Conservation (phyloP, 2,329 filamentous ascomycete genomes). For the Cladosporium colombiae region DNA sequence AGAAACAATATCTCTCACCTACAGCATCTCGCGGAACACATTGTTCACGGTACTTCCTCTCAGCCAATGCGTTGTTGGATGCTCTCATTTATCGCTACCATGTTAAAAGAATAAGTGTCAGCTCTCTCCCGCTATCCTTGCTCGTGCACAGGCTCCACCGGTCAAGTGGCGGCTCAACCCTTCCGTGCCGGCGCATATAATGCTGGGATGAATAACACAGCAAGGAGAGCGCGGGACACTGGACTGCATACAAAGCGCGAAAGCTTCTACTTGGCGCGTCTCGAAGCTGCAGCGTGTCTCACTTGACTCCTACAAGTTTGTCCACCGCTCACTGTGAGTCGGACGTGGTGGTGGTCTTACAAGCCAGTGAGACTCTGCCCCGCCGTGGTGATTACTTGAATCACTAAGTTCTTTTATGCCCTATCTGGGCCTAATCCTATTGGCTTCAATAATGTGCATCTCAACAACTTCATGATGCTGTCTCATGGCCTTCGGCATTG, state of each 20-base stretch:
- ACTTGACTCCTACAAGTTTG: neutral
- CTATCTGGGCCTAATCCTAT: neutral
- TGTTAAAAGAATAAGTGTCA: neutral
- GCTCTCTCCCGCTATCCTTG: neutral
- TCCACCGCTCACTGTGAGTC: neutral
- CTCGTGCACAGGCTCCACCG: neutral
- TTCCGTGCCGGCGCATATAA: conserved; percentile 7
- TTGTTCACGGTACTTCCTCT: neutral
- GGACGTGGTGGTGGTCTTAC: neutral
- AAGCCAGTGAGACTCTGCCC: neutral
- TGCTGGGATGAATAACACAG: neutral
- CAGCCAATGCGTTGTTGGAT: neutral
- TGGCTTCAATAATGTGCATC: neutral
- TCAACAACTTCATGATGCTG: neutral
- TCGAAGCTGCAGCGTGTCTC: neutral
- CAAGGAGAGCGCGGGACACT: neutral
- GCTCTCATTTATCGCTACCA: neutral
- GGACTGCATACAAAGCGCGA: neutral
- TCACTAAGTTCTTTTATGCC: neutral
- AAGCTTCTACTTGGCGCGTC: neutral
- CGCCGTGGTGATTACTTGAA: neutral
- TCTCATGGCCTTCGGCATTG: neutral
- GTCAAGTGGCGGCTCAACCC: neutral
- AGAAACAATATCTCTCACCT: neutral
- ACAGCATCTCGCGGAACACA: neutral